Evolutionary conservation across 75 land plant species (phyloP), one percentile per base, ranked within the genome.

Genomic region (Pinus tabuliformis): DNA sequence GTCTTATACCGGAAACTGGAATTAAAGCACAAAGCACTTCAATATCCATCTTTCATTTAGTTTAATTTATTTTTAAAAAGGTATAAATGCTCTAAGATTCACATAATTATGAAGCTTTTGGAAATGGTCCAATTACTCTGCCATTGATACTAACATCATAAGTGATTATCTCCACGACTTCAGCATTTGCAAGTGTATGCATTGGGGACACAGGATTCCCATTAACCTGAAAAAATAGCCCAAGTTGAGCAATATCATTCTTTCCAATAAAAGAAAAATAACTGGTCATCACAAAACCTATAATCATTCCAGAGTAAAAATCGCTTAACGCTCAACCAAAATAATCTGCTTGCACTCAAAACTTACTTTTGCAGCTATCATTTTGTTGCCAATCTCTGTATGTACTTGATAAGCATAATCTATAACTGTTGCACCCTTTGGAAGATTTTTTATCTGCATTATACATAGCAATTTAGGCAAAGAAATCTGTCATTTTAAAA

Each of bases 341-440:
- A 59, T 28, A 76, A 39, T 15, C 64, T 26, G 6, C 26, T 30
- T 18, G 49, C 22, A 54, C 49, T 39, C 6, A 13, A 26, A 78
- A 68, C 81, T n/a, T 77, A 96, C 99, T 90, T 96, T 96, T 36
- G 99, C 99, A 70, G 92, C 95, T 49, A 96, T 91, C 97, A 96
- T 96, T 66, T 91, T 96, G 85, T 96, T 96, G 20, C 99, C 99
- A 73, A 94, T 83, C 80, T 96, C 99, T 70, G 97, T 87, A 74
- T 96, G 97, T 73, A 94, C 92, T 82, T 90, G 89, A 73, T 96
- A 96, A 20, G 99, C 99, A 83, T 96, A 96, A 77, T 96, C 99
- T 83, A 96, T 80, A 28, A 92, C 95, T 61, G 99, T 96, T 24
- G 99, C 99, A 28, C 99, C 99, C 77, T 87, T 90, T 3, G 99